These are phyloP conservation scores for Murraya koenigii DNA, from an alignment of 345 rosid species.

Conservation along the genomic window DNA sequence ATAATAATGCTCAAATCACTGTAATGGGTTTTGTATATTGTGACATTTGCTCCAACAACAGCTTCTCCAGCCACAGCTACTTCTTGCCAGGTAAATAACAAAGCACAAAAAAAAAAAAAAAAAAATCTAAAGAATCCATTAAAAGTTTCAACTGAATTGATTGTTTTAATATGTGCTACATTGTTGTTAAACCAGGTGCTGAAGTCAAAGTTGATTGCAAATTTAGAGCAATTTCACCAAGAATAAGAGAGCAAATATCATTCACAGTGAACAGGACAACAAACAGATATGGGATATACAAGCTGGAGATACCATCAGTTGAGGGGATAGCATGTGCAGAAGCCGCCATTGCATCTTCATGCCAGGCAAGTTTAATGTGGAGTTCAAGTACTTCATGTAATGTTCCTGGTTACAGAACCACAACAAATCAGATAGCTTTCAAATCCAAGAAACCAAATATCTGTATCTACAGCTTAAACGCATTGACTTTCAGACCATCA, in stretches of 20 bases:
- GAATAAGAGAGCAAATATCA: constrained; percentile 54
- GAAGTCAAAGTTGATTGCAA: constrained; percentile 84
- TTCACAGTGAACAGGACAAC: constrained; percentile 92
- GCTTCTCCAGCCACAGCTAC: constrained; percentile 92
- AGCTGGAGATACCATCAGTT: constrained; percentile 65
- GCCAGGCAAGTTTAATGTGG: constrained; percentile 68
- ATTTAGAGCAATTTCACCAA: constrained; percentile 58
- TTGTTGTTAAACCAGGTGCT: constrained; percentile 46
- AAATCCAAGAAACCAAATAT: constrained; percentile 60
- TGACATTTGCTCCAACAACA: constrained; percentile 96
- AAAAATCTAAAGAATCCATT: not conserved
- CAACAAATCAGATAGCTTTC: constrained; percentile 67
- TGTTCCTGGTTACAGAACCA: constrained; percentile 74
- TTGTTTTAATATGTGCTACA: constrained; percentile 1
- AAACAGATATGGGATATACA: constrained; percentile 71
- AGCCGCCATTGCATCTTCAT: constrained; percentile 61
- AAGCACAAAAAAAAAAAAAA: too few relatives aligned
- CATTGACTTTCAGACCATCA: constrained; percentile 75
- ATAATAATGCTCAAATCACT: constrained; percentile 44
- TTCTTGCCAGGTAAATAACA: constrained; percentile 70
- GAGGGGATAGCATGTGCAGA: constrained; percentile 72
- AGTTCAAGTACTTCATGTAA: constrained; percentile 60
- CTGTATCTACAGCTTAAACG: constrained; percentile 75
- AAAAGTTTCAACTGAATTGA: not conserved
- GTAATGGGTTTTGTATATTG: constrained; percentile 95